Evolutionary conservation across 2,329 filamentous ascomycete species (phyloP).

Genomic region (Apiospora hydei): DNA sequence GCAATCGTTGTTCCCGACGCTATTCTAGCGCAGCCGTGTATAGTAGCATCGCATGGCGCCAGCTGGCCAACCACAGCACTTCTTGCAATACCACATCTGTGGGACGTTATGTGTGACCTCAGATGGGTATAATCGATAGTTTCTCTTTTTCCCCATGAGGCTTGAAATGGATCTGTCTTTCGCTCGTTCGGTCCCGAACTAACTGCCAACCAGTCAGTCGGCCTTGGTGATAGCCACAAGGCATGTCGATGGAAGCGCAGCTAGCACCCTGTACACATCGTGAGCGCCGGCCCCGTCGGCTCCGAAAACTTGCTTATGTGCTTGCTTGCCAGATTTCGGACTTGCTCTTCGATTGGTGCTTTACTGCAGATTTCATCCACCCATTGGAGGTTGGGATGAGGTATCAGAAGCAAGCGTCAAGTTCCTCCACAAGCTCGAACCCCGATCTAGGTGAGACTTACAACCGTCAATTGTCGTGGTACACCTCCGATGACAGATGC

Average conservation of each 20-base stretch:
- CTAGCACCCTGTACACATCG: background rate
- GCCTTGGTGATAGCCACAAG: background rate
- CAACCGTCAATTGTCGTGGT: too few species aligned
- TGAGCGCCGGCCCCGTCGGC: background rate
- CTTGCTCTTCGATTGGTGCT: too few species aligned
- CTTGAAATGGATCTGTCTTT: background rate
- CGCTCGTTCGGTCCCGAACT: background rate
- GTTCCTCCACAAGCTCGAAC: too few species aligned
- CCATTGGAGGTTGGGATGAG: too few species aligned
- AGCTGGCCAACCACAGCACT: background rate
- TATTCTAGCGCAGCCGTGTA: slow-evolving; percentile 6
- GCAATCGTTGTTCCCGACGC: background rate
- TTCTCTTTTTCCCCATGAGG: background rate
- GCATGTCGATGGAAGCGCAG: background rate
- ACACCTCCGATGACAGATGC: background rate
- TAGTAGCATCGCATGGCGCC: background rate
- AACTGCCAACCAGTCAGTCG: background rate
- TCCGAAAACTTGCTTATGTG: background rate
- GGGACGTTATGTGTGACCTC: background rate
- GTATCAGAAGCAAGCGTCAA: too few species aligned
- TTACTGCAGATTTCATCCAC: too few species aligned
- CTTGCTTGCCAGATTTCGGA: too few species aligned
- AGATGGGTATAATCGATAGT: background rate
- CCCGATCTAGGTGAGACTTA: too few species aligned
- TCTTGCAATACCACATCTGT: background rate